Evolutionary conservation across 441 rosid species (phyloP).

Genomic region (Omphalea diandra): DNA sequence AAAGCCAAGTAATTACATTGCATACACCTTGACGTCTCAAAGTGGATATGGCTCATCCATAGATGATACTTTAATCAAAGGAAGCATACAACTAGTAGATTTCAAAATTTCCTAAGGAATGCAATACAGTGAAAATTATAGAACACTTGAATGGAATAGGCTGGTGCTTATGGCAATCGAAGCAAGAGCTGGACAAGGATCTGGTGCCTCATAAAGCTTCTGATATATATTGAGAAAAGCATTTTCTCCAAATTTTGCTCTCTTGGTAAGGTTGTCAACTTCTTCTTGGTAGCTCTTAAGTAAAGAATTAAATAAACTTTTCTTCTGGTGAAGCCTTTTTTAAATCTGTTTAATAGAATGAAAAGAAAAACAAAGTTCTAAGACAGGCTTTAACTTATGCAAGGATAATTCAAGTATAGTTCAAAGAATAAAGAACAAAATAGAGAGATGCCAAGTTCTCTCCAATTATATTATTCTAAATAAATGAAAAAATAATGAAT

Average conservation of each 20-base stretch:
- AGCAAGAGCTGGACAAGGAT: slow-evolving; percentile 95
- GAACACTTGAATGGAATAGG: slow-evolving; percentile 12
- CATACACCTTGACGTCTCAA: neutral
- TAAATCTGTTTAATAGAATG: slow-evolving; percentile 62
- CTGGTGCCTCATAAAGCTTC: slow-evolving; percentile 99
- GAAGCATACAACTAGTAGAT: neutral
- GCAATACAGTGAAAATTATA: neutral
- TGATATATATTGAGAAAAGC: slow-evolving; percentile 97
- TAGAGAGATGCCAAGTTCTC: neutral
- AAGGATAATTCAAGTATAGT: neutral
- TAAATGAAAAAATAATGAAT: neutral
- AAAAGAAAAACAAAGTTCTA: neutral
- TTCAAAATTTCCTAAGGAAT: neutral
- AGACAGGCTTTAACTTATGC: neutral
- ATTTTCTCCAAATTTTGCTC: slow-evolving; percentile 99
- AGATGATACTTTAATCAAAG: neutral
- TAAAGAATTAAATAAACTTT: slow-evolving; percentile 84
- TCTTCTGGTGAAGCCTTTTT: slow-evolving; percentile 95
- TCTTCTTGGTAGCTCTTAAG: slow-evolving; percentile 98
- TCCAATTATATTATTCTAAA: neutral
- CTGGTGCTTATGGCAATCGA: slow-evolving; percentile 74
- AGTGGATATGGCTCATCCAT: slow-evolving; percentile 1
- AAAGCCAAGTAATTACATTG: neutral
- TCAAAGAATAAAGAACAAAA: neutral
- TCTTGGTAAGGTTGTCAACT: slow-evolving; percentile 98